These are phyloP conservation scores for Solanum megistacrolobum DNA, from an alignment of 257 asterid genomes.

Conservation along the genomic window DNA sequence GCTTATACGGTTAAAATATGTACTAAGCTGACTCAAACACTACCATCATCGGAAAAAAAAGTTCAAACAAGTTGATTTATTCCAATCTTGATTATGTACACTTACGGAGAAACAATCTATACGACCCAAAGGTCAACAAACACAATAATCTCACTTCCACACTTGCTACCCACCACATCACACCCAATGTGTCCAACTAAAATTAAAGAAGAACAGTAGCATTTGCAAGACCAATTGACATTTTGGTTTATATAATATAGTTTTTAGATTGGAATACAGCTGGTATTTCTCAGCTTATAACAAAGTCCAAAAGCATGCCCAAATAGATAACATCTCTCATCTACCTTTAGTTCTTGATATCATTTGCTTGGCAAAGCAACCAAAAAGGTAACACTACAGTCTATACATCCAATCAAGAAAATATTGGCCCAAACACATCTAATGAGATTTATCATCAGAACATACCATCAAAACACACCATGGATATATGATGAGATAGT, in stretches of 20 bases:
- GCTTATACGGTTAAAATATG: too few species aligned
- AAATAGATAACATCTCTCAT: slow-evolving; percentile 9
- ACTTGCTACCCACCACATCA: neutral
- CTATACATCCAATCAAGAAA: neutral
- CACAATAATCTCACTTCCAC: neutral
- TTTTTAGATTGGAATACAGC: neutral
- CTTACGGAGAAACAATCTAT: neutral
- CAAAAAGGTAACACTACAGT: neutral
- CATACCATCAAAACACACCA: neutral
- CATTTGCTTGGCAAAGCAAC: slow-evolving; percentile 31
- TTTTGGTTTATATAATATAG: neutral
- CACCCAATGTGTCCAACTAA: neutral
- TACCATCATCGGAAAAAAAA: neutral
- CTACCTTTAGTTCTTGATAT: slow-evolving; percentile 24
- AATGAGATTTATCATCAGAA: neutral
- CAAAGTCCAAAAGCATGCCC: neutral
- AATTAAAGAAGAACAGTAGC: neutral
- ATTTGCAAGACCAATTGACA: slow-evolving; percentile 5
- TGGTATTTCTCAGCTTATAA: neutral
- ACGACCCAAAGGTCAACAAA: neutral
- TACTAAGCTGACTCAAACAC: neutral
- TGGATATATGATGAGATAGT: neutral
- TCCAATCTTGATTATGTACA: neutral
- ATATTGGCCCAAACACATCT: slow-evolving; percentile 1
- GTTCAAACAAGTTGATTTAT: neutral